Base-by-base conservation (phyloP, 108 stramenopile species). In the Cyclotella kingstonii region DNA sequence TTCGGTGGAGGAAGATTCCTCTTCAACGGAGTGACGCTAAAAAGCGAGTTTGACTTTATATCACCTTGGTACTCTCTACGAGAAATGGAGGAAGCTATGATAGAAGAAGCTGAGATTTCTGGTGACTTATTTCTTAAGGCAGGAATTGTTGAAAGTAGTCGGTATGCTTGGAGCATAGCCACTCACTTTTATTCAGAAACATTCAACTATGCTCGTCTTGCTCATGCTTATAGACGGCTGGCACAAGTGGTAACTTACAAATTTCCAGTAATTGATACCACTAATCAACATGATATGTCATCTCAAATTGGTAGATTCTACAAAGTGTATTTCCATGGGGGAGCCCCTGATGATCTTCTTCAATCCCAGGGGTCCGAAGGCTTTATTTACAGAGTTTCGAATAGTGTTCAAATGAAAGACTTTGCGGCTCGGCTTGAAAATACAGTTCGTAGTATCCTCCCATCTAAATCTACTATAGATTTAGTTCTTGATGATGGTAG, bases 261-360 rank as follows among this genome's bases (percentile, higher is more conserved):
- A 51, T 82, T 93, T 27, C 87, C 87, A 22, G 63, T 82, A 14
- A 77, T 93, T 23, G 89, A 93, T 56, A 78, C 80, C 30, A 86
- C 74, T 42, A 73, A 83, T 44, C 80, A 82, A 26, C 63, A 89
- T 41, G 81, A 84, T 10, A 63, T 90, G 19, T 81, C 88, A 8
- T 80, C 76, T 25, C 82, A 77, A 2, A 52, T 93, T 36, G 93
- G 93, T 30, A 63, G 89, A 30, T 94, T 90, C 58, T 94, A 91
- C 58, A 74, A 87, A 49, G 90, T 94, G 28, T 90, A 82, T 75
- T 94, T 91, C 58, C 93, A 94, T 73, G 93, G 93, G 11, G 86
- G 86, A 8, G 93, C 93, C 7, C 90, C 93, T 12, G 90, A 94
- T 54, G 90, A 94, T 47, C 70, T 94, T 8, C 77, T 85, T 15